Base-by-base conservation (phyloP, 257 asterid species). In the Euphrasia confusa region DNA sequence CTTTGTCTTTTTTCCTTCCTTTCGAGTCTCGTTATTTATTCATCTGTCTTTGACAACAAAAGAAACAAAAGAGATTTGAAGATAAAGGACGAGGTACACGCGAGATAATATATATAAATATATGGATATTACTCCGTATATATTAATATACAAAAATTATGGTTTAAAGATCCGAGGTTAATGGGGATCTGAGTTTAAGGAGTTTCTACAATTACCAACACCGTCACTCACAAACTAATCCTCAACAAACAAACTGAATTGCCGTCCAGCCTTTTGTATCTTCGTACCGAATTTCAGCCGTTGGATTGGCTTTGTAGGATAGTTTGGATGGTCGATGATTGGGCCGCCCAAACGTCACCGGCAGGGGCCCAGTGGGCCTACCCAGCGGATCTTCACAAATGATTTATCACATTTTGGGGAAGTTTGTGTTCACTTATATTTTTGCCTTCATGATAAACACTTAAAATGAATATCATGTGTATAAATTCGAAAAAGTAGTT, bases 91-190 rank as follows among this genome's bases (percentile, higher is more conserved):
- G 69, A 37, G 70, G 17, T 54, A 54, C 10, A 10, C 5, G 61
- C 30, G 35, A 10, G 33, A 4, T 30, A 30, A 3, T 30, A 11
- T 47, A 47, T 12, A 5, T 15, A n/a, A 21, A 21, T 21, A 21
- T 21, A 21, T 21, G 24, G 24, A 21, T 21, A 21, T 21, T 21
- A 21, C 24, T 21, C 24, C 24, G 24, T 21, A 21, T 21, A 21
- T 21, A 21, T 21, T 21, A 21, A 21, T 21, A 21, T 21, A 21
- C 24, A 21, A 21, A 21, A 21, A 42, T 44, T 2, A 8, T 13
- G 17, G 7, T 65, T 44, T 9, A 72, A 57, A 58, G 81, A 77
- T 71, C 77, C 74, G 80, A 66, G 68, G 63, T 69, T 62, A 21
- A 60, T 12, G 69, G 14, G 49, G 66, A 27, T 27, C 26, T 12